phyloP scores from a whole-genome alignment of 1,139 yeast genomes.

The Yamadazyma membranifaciens region DNA sequence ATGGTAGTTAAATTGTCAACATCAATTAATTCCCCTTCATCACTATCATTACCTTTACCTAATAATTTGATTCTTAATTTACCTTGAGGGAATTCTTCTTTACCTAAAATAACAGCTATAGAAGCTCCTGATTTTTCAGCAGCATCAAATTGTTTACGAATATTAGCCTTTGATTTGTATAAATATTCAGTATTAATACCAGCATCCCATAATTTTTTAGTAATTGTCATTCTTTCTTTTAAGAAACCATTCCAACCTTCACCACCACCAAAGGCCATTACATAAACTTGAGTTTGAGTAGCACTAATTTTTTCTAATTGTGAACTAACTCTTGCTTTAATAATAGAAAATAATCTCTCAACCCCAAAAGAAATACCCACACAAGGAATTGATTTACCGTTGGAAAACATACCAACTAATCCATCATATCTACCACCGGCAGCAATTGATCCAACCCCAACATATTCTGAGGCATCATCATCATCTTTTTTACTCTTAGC shows the following conservation, averaged over 20 bases:
- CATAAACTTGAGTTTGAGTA: slow-evolving; percentile 85
- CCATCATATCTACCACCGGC: slow-evolving; percentile 99
- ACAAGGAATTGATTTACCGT: slow-evolving; percentile 92
- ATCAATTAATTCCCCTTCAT: slow-evolving; percentile 78
- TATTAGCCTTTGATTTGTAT: slow-evolving; percentile 89
- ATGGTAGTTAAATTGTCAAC: slow-evolving; percentile 55
- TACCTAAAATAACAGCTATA: slow-evolving; percentile 88
- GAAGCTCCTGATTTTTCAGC: slow-evolving; percentile 95
- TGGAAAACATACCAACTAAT: slow-evolving; percentile 94
- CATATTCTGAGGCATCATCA: slow-evolving; percentile 94
- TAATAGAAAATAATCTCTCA: slow-evolving; percentile 87
- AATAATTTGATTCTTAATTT: slow-evolving; percentile 79
- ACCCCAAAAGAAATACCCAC: slow-evolving; percentile 97
- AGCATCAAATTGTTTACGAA: slow-evolving; percentile 94
- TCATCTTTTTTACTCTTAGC: slow-evolving; percentile 36
- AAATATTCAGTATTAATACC: slow-evolving; percentile 89
- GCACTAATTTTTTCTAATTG: slow-evolving; percentile 65
- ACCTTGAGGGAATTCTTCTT: slow-evolving; percentile 85
- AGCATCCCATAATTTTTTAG: slow-evolving; percentile 80
- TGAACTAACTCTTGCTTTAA: slow-evolving; percentile 67
- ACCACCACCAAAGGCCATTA: slow-evolving; percentile 99
- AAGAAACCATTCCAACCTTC: slow-evolving; percentile 92
- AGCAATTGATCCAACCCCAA: slow-evolving; percentile 97
- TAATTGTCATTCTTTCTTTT: slow-evolving; percentile 83
- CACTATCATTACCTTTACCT: slow-evolving; percentile 86